phyloP scores from a whole-genome alignment of 176 grass and related monocot species.

The Rhynchospora breviuscula region DNA sequence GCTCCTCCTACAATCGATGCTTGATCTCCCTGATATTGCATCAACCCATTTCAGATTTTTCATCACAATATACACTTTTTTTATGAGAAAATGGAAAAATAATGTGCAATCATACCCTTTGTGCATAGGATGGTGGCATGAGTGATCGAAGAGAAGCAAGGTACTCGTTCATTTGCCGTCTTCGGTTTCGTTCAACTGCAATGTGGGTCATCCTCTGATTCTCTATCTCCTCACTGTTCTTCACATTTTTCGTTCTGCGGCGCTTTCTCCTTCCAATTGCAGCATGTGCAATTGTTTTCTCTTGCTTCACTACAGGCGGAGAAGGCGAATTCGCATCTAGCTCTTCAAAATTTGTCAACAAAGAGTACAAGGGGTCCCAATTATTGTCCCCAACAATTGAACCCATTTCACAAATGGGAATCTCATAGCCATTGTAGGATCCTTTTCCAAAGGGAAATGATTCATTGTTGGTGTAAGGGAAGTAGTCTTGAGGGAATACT shows the following conservation, averaged over 20 bases:
- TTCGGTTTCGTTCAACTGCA: slow-evolving; percentile 95
- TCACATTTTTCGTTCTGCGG: slow-evolving; percentile 45
- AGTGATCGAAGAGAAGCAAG: slow-evolving; percentile 73
- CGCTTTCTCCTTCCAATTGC: slow-evolving; percentile 51
- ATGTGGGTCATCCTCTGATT: slow-evolving; percentile 98
- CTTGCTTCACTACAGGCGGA: slow-evolving; percentile 6
- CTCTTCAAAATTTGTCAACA: slow-evolving; percentile 35
- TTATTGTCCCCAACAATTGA: slow-evolving; percentile 7
- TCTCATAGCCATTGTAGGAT: not conserved
- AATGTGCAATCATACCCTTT: slow-evolving; percentile 32
- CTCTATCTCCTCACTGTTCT: slow-evolving; percentile 93
- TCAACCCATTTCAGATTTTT: not conserved
- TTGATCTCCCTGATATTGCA: slow-evolving; percentile 67
- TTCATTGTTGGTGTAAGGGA: slow-evolving; percentile 38
- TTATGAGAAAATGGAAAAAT: not conserved
- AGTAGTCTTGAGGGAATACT: slow-evolving; percentile 46
- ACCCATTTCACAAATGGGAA: slow-evolving; percentile 25
- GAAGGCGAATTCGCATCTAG: slow-evolving; percentile 23
- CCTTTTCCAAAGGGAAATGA: not conserved
- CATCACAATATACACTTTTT: not conserved
- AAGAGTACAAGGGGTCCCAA: slow-evolving; percentile 40
- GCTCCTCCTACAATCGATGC: slow-evolving; percentile 86
- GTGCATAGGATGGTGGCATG: slow-evolving; percentile 78
- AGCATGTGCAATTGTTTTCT: not conserved
- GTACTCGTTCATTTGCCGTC: slow-evolving; percentile 96